Percentiles rank a stretch among this genome's conserved stretches.
Conservation (phyloP, 2,329 filamentous ascomycete species). For the Calonectria pteridis region DNA sequence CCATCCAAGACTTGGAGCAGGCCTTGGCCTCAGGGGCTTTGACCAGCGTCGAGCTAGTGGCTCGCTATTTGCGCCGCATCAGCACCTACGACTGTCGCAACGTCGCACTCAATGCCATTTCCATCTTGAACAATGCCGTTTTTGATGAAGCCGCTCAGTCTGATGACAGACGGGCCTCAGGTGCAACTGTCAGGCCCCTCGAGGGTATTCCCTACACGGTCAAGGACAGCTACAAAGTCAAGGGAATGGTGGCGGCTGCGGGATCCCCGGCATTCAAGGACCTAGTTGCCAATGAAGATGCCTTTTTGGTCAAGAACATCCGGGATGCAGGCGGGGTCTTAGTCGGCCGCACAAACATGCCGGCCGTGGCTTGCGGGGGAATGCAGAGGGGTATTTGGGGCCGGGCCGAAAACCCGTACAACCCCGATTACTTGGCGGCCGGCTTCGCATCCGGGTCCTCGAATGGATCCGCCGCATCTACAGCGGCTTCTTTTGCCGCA, state of each 20-base stretch:
- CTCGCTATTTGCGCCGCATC: conserved; percentile 41
- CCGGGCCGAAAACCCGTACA: conserved; percentile 68
- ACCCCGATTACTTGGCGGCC: conserved; percentile 63
- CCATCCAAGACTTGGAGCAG: conserved; percentile 40
- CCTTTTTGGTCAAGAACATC: conserved; percentile 60
- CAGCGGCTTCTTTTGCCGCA: conserved; percentile 61
- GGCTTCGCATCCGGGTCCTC: conserved; percentile 70
- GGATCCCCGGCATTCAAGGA: conserved; percentile 67
- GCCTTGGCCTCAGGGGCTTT: conserved; percentile 36
- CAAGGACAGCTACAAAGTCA: conserved; percentile 69
- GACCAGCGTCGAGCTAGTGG: conserved; percentile 45
- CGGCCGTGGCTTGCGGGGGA: conserved; percentile 67
- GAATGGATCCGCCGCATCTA: conserved; percentile 65
- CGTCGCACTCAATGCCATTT: conserved; percentile 41
- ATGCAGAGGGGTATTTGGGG: conserved; percentile 71
- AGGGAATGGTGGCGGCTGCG: conserved; percentile 63
- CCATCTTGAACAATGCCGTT: conserved; percentile 40
- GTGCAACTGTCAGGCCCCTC: conserved; percentile 41
- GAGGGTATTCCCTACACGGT: conserved; percentile 69
- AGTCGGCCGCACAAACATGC: conserved; percentile 67
- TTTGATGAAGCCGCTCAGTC: conserved; percentile 45
- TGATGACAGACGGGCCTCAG: conserved; percentile 38
- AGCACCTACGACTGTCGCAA: conserved; percentile 41
- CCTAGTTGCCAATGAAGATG: conserved; percentile 64
- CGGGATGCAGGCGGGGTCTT: conserved; percentile 49